Evolutionary conservation across 768 basidiomycete genomes (phyloP).

Genomic region (Leccinum broughii): DNA sequence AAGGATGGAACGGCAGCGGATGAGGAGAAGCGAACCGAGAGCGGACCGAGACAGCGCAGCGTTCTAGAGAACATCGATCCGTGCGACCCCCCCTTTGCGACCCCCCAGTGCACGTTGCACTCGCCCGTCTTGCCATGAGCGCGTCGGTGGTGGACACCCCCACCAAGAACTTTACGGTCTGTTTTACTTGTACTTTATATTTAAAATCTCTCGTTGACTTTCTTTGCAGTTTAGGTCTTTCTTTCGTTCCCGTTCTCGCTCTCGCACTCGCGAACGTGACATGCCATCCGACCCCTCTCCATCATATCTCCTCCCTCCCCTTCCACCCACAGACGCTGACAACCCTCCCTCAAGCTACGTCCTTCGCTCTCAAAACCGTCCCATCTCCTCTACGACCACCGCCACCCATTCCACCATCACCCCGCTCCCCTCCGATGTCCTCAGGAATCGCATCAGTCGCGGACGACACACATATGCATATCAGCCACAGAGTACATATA

Average conservation of each 20-base stretch:
- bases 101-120: not conserved
- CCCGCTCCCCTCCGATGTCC: slow-evolving; percentile 51
- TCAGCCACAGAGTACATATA: slow-evolving; percentile 16
- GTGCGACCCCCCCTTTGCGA: not conserved
- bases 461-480: slow-evolving; percentile 20
- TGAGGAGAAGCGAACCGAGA: not conserved
- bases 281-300: slow-evolving; percentile 11
- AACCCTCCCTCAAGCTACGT: slow-evolving; percentile 22
- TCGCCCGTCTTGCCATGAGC: not conserved
- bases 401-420: slow-evolving; percentile 62
- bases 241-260: slow-evolving; percentile 53
- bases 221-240: slow-evolving; percentile 57
- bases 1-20: slow-evolving; percentile 39
- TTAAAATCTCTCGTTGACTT: not conserved
- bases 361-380: slow-evolving; percentile 54
- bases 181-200: not conserved
- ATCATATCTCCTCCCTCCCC: not conserved
- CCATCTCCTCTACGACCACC: slow-evolving; percentile 64
- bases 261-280: slow-evolving; percentile 36
- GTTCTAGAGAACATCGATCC: slow-evolving; percentile 4
- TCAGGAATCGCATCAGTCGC: slow-evolving; percentile 19
- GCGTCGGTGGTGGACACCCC: not conserved
- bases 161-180: not conserved
- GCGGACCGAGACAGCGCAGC: not conserved
- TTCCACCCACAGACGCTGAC: slow-evolving; percentile 11